A percentile compares a stretch with the other conserved stretches of the same genome.
These are phyloP conservation scores for Penicillium diatomitis DNA, from an alignment of 495 filamentous ascomycete species.

Conservation along the genomic window DNA sequence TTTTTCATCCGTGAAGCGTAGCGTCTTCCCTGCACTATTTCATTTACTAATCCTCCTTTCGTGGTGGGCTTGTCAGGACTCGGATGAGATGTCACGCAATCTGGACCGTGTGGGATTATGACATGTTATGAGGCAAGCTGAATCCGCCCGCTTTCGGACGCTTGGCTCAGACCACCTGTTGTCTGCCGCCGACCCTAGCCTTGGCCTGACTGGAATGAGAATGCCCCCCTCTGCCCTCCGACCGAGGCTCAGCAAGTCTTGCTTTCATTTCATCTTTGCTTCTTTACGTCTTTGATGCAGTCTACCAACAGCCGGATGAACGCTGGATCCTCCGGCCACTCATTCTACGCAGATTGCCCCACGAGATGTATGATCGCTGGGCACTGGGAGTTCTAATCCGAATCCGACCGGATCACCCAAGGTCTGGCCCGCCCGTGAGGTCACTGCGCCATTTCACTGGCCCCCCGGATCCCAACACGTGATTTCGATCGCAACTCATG, in stretches of 20 bases:
- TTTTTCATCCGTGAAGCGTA: conserved; percentile 15
- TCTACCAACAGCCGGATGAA: not conserved
- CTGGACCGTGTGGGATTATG: conserved; percentile 21
- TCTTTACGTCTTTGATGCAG: too few species aligned
- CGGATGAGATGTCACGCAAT: conserved; percentile 22
- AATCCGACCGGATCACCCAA: not conserved
- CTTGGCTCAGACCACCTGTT: too few species aligned
- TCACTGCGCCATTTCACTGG: conserved; percentile 37
- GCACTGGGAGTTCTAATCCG: too few species aligned
- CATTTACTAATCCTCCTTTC: conserved; percentile 34
- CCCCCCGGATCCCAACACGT: conserved; percentile 22
- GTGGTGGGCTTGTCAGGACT: conserved; percentile 19
- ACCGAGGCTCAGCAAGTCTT: too few species aligned
- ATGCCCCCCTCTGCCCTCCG: too few species aligned
- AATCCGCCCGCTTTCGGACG: not conserved
- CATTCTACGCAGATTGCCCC: not conserved
- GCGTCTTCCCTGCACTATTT: conserved; percentile 9
- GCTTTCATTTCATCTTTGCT: too few species aligned
- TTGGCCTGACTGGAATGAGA: too few species aligned
- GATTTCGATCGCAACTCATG: conserved; percentile 24
- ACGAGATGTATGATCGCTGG: not conserved
- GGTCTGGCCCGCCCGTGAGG: conserved; percentile 28
- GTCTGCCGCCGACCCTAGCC: too few species aligned
- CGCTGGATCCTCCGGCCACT: not conserved
- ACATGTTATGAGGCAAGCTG: not conserved